Base-by-base conservation (phyloP, 345 rosid genomes). In the Eucalyptus grandis region DNA sequence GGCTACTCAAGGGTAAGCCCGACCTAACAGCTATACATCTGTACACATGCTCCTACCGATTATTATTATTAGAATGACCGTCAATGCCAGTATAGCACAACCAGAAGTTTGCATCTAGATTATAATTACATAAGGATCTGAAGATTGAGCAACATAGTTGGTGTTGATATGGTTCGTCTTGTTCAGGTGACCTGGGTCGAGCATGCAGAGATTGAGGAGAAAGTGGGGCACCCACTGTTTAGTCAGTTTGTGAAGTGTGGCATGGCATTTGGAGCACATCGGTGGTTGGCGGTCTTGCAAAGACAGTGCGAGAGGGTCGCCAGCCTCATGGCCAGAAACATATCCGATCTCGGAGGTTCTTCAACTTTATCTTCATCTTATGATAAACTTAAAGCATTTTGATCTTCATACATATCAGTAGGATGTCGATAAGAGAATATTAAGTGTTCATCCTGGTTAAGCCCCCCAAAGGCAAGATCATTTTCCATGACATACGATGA, bases 301-400 rank as follows among this genome's bases (percentile, higher is more conserved):
- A 88, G 98, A 88, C 98, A 97, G 86, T 97, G 99, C 90, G 97
- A 98, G 96, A 93, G 99, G 87, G 90, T 93, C 22, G 99, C 99
- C 34, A 97, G 98, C 89, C 96, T 96, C 86, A 97, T 98, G 99
- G 99, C 99, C 60, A 90, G 96, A 88, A 98, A 95, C 90, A 96
- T 96, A 72, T 88, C 97, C 69, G 99, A 97, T 86, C 93, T 97
- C 4, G 99, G 99, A 94, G 99, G 99, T 96, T 89, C 22, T 14
- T 89, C 17, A 13, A 5, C n/a, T 40, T 40, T 77, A 17, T 40
- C 14, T 40, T 11, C 47, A 40, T 40, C 85, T 77, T 26, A 19
- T 6, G 47, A 77, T 37, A 77, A 77, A 40, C 43, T 77, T 22
- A 13, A 77, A 77, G 85, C 85, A 77, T 77, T 72, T 72, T 37